A percentile compares a stretch with the other conserved stretches of the same genome.
phyloP scores from a whole-genome alignment of 176 grass and related monocot species.

The Musa beccarii region DNA sequence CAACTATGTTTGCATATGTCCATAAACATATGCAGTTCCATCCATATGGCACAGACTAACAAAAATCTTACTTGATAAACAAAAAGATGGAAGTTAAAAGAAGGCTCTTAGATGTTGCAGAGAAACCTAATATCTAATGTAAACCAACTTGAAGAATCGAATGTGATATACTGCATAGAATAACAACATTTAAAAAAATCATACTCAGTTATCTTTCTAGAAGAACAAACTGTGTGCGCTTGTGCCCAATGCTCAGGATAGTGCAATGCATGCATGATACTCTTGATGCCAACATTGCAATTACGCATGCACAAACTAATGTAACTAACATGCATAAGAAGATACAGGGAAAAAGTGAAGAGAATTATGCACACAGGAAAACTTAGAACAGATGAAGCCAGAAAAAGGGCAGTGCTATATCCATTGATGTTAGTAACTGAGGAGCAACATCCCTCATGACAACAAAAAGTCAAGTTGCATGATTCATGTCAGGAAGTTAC shows the following conservation, averaged over 20 bases:
- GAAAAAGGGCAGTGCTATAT: too few relatives aligned
- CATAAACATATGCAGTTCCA: not conserved
- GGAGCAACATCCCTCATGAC: too few relatives aligned
- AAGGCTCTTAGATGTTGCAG: not conserved
- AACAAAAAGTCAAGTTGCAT: too few relatives aligned
- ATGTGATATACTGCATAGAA: not conserved
- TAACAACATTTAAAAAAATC: not conserved
- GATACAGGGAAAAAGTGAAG: too few relatives aligned
- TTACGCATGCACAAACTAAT: too few relatives aligned
- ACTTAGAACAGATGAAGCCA: too few relatives aligned
- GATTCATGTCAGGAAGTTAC: too few relatives aligned
- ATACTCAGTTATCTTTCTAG: not conserved
- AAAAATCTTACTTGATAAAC: not conserved
- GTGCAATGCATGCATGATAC: not conserved
- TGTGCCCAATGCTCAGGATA: not conserved
- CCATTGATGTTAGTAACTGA: too few relatives aligned
- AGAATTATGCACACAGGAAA: too few relatives aligned
- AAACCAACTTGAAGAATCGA: not conserved
- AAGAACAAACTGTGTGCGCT: not conserved
- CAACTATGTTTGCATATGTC: not conserved
- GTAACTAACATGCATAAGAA: too few relatives aligned
- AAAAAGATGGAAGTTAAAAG: not conserved
- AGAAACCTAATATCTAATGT: not conserved
- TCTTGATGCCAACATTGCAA: too few relatives aligned
- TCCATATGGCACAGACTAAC: not conserved